Evolutionary conservation across 176 grass and related monocot genomes (phyloP).

Genomic region (Oryza punctata): DNA sequence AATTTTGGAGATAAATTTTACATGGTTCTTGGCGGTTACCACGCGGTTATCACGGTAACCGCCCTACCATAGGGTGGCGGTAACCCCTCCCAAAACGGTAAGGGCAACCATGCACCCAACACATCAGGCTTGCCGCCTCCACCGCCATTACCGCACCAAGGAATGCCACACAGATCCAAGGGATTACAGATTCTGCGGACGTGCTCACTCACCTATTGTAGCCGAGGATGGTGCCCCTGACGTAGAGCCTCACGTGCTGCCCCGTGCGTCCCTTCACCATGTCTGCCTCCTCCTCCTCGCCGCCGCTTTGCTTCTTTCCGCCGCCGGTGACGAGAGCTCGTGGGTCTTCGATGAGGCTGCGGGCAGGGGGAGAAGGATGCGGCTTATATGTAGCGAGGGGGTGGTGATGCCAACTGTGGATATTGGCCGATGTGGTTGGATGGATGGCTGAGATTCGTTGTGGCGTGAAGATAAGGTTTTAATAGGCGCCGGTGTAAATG

Average conservation of each 20-base stretch:
- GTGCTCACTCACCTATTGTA: slow-evolving; percentile 58
- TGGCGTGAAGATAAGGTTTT: slow-evolving; percentile 30
- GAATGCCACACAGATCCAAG: slow-evolving; percentile 26
- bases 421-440: background rate
- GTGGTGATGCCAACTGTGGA: background rate
- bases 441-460: background rate
- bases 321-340: slow-evolving; percentile 31
- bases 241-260: slow-evolving; percentile 66
- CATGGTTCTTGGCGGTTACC: too few species aligned
- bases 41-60: too few species aligned
- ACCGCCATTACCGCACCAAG: background rate
- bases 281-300: slow-evolving; percentile 19
- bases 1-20: too few species aligned
- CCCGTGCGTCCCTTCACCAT: slow-evolving; percentile 69
- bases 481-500: background rate
- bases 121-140: background rate
- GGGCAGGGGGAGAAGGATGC: slow-evolving; percentile 8
- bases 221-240: slow-evolving; percentile 79
- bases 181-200: background rate
- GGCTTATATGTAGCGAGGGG: slow-evolving; percentile 31
- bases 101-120: too few species aligned
- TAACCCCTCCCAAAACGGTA: too few species aligned
- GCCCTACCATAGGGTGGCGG: too few species aligned
- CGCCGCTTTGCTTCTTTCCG: slow-evolving; percentile 24
- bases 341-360: background rate